These are phyloP conservation scores for Pleomassaria siparia DNA, from an alignment of 2,329 filamentous ascomycete species.

Conservation along the genomic window DNA sequence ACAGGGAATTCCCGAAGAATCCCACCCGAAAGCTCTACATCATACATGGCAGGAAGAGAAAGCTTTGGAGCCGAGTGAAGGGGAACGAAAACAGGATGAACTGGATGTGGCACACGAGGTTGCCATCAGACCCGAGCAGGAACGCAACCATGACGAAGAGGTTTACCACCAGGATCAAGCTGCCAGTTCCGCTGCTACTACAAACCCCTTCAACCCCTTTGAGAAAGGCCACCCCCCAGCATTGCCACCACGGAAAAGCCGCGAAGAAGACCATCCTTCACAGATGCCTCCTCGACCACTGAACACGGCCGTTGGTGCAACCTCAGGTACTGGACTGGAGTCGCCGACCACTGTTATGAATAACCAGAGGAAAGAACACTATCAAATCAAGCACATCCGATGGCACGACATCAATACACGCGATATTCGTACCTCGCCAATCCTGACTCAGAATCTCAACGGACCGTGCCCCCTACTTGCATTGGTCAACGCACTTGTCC, in stretches of 20 bases:
- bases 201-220: slow-evolving; percentile 1
- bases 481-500: slow-evolving; percentile 84
- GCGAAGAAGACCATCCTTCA: slow-evolving; percentile 36
- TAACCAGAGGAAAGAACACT: slow-evolving; percentile 69
- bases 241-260: slow-evolving; percentile 33
- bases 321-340: slow-evolving; percentile 31
- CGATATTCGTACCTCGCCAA: slow-evolving; percentile 75
- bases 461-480: slow-evolving; percentile 92
- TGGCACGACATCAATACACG: slow-evolving; percentile 70
- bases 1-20: slow-evolving; percentile 22
- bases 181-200: slow-evolving; percentile 14
- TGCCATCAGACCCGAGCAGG: slow-evolving; percentile 22
- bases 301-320: slow-evolving; percentile 19
- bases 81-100: slow-evolving; percentile 26
- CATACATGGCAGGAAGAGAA: slow-evolving; percentile 36
- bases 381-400: slow-evolving; percentile 87
- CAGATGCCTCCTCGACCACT: slow-evolving; percentile 39
- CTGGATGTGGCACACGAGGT: slow-evolving; percentile 19
- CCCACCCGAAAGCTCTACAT: slow-evolving; percentile 15
- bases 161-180: slow-evolving; percentile 25
- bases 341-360: slow-evolving; percentile 45
- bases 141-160: slow-evolving; percentile 29
- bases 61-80: slow-evolving; percentile 29
- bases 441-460: slow-evolving; percentile 90
- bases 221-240: slow-evolving; percentile 33